phyloP scores from a whole-genome alignment of 495 filamentous ascomycete species.

The Staphylotrichum tortipilum region DNA sequence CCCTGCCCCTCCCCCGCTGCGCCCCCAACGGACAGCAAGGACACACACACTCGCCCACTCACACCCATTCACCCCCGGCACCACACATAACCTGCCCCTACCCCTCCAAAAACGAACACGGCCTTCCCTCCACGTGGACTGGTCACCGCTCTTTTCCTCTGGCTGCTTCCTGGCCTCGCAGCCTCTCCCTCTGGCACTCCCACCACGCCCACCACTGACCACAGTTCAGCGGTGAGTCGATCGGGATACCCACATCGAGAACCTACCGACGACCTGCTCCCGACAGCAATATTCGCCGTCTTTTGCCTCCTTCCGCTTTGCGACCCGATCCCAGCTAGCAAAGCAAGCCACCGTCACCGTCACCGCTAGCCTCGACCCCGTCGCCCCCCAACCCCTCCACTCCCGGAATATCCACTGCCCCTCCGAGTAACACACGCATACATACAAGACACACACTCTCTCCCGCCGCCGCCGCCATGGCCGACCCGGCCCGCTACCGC shows the following conservation, averaged over 20 bases:
- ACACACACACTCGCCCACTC: slow-evolving; percentile 1
- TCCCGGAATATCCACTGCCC: too few species aligned
- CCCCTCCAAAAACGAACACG: slow-evolving; percentile 3
- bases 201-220: too few species aligned
- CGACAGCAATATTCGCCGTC: too few species aligned
- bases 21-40: slow-evolving; percentile 10
- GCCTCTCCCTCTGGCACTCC: too few species aligned
- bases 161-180: not conserved
- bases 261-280: too few species aligned
- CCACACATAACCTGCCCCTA: slow-evolving; percentile 1
- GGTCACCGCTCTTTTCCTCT: slow-evolving; percentile 4
- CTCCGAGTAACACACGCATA: too few species aligned
- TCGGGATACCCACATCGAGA: too few species aligned
- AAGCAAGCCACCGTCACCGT: not conserved
- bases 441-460: too few species aligned
- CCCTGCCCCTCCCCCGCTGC: slow-evolving; percentile 7
- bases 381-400: too few species aligned
- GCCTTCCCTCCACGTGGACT: slow-evolving; percentile 9
- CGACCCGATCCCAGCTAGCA: not conserved
- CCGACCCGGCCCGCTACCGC: slow-evolving; percentile 32
- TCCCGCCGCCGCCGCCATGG: slow-evolving; percentile 21
- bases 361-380: too few species aligned
- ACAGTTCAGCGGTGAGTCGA: not conserved
- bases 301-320: not conserved
- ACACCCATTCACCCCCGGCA: too few species aligned